Percentiles rank a stretch among this genome's conserved stretches.
phyloP scores from a whole-genome alignment of 177 flowering plant species.

The Vitis hybrid region DNA sequence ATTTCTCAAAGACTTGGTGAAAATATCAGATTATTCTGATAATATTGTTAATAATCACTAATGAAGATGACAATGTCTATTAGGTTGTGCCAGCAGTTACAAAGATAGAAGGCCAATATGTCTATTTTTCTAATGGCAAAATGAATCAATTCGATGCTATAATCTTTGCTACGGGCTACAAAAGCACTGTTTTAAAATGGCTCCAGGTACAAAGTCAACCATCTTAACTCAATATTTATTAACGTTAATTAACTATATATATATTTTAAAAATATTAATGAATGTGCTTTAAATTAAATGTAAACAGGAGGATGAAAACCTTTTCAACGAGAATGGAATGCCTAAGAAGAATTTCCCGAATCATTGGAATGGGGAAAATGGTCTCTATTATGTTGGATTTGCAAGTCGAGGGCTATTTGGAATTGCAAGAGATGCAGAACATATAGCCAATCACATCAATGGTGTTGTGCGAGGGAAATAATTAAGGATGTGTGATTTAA shows the following conservation, averaged over 20 bases:
- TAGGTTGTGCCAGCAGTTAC: conserved; percentile 25
- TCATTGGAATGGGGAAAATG: conserved; percentile 40
- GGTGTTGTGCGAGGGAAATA: too few relatives aligned
- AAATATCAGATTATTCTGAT: neutral
- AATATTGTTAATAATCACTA: neutral
- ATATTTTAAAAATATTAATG: neutral
- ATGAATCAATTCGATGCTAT: conserved; percentile 25
- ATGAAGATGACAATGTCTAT: neutral
- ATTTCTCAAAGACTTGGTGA: neutral
- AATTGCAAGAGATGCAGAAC: conserved; percentile 25
- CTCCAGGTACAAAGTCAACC: conserved; percentile 27
- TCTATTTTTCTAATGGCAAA: conserved; percentile 21
- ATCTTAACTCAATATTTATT: too few relatives aligned
- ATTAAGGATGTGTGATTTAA: too few relatives aligned
- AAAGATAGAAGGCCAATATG: conserved; percentile 10
- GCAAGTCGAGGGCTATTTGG: conserved; percentile 29
- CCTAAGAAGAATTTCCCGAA: conserved; percentile 22
- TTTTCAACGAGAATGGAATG: conserved; percentile 33
- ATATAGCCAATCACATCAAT: conserved; percentile 18
- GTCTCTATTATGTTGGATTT: conserved; percentile 36
- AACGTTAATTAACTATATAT: neutral
- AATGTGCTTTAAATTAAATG: neutral
- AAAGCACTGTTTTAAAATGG: conserved; percentile 30
- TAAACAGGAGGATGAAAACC: conserved; percentile 17
- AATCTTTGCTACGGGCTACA: conserved; percentile 39